These are phyloP conservation scores for Solanum rostratum DNA, from an alignment of 257 asterid genomes.

Conservation along the genomic window DNA sequence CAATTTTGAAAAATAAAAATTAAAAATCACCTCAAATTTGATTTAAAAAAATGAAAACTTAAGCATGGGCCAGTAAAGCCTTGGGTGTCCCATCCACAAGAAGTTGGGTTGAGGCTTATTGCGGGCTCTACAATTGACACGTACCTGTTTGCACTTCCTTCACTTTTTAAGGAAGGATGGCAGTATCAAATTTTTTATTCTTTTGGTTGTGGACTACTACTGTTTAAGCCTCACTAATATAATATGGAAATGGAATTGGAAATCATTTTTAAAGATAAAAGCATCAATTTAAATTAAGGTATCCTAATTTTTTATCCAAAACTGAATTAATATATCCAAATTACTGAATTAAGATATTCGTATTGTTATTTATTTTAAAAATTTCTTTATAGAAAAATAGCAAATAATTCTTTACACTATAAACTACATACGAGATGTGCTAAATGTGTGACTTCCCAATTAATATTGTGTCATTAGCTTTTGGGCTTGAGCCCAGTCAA, in stretches of 20 bases:
- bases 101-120: neutral
- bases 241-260: neutral
- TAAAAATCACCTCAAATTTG: no score
- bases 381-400: no score
- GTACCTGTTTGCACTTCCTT: neutral
- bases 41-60: no score
- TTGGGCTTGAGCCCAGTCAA: neutral
- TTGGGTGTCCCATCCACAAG: neutral
- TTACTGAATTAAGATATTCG: no score
- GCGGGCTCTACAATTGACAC: slow-evolving; percentile 6
- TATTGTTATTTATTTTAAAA: no score
- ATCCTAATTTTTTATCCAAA: no score
- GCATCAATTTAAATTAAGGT: neutral
- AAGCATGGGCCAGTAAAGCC: neutral
- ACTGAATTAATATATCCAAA: no score
- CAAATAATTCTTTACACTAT: no score
- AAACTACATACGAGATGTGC: neutral
- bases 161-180: neutral
- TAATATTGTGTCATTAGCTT: neutral
- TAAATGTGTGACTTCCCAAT: neutral
- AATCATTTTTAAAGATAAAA: neutral
- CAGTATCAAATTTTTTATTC: neutral
- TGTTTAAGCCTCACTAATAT: neutral
- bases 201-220: neutral
- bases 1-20: neutral